These are phyloP conservation scores for Hypoxylon fuscum DNA, from an alignment of 495 filamentous ascomycete genomes.

Conservation along the genomic window DNA sequence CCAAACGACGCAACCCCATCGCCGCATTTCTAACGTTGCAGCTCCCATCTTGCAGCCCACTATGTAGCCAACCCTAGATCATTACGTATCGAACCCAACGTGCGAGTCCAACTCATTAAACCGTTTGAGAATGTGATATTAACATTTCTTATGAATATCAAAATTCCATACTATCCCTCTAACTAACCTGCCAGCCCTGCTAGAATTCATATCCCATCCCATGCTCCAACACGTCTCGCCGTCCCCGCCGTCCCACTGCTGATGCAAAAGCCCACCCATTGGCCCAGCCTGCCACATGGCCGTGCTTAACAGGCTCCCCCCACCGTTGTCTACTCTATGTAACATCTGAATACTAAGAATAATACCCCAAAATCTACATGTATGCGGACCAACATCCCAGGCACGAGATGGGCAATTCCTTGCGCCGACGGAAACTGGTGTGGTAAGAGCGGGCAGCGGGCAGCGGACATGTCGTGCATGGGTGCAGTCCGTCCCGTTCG, in stretches of 20 bases:
- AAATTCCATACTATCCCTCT: too few relatives aligned
- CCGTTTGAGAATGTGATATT: too few relatives aligned
- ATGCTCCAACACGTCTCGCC: background rate
- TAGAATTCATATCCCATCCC: background rate
- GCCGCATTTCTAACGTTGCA: conserved; percentile 32
- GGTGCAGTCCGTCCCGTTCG: background rate
- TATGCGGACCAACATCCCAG: background rate
- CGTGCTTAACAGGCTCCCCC: conserved; percentile 27
- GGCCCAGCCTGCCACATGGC: conserved; percentile 34
- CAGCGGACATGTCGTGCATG: conserved; percentile 2
- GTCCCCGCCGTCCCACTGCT: conserved; percentile 24
- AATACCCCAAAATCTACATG: background rate
- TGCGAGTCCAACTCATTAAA: too few relatives aligned
- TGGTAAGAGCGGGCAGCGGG: background rate
- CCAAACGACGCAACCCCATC: background rate
- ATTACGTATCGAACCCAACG: background rate
- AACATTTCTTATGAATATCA: too few relatives aligned
- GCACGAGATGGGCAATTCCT: background rate
- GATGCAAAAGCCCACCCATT: conserved; percentile 19
- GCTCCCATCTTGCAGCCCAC: background rate
- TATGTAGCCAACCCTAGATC: too few relatives aligned
- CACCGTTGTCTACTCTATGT: background rate
- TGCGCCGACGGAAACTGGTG: background rate
- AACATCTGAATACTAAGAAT: too few relatives aligned
- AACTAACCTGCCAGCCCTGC: too few relatives aligned